Conservation (phyloP, 768 basidiomycete genomes). For the Leccinum incarnatum region DNA sequence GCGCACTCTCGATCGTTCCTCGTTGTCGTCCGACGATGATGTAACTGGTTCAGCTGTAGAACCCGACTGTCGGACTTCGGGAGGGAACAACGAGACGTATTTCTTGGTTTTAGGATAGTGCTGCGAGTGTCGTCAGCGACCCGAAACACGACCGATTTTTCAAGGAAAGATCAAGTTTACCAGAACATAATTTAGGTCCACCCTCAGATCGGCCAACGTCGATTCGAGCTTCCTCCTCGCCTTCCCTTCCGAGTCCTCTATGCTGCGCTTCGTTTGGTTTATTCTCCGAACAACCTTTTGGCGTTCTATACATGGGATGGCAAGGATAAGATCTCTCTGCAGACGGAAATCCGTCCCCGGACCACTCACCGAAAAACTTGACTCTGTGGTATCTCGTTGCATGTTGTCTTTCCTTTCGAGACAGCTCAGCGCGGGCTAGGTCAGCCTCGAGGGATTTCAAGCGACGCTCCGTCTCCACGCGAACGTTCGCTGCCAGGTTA, state of each 20-base stretch:
- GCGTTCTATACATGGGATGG: constrained; percentile 53
- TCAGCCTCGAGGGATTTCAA: constrained; percentile 73
- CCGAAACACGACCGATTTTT: not conserved
- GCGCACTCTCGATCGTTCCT: constrained; percentile 57
- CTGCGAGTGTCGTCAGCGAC: constrained; percentile 36
- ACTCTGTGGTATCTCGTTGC: constrained; percentile 83
- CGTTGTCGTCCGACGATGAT: constrained; percentile 33
- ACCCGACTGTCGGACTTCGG: constrained; percentile 41
- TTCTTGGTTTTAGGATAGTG: constrained; percentile 83
- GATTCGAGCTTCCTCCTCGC: constrained; percentile 43
- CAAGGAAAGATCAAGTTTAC: constrained; percentile 38
- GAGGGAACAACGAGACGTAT: constrained; percentile 89
- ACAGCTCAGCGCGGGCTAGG: constrained; percentile 58
- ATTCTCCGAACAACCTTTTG: constrained; percentile 83
- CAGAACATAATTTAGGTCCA: constrained; percentile 89
- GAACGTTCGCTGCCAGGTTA: constrained; percentile 78
- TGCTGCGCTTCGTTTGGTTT: constrained; percentile 57
- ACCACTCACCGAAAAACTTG: constrained; percentile 83
- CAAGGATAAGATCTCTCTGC: not conserved
- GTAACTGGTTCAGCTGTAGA: constrained; percentile 7
- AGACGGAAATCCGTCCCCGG: not conserved
- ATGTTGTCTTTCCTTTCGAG: constrained; percentile 67
- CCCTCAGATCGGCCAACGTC: constrained; percentile 60
- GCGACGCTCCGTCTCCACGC: constrained; percentile 78
- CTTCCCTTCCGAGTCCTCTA: constrained; percentile 37